Conservation (phyloP, 2,329 filamentous ascomycete species). For the Sarocladium brachiariae region DNA sequence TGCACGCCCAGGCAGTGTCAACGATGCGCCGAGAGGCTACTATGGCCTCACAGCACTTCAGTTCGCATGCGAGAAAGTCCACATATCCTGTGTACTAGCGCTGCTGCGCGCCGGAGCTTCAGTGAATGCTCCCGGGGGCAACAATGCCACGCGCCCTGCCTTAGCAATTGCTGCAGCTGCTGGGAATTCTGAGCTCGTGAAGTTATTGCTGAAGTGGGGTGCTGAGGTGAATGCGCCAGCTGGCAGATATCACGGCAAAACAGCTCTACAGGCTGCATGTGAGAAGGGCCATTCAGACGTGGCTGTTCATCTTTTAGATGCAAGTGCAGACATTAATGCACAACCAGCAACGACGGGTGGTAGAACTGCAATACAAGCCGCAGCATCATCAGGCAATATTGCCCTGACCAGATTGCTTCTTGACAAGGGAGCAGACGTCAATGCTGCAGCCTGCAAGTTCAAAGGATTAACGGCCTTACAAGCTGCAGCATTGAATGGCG, state of each 20-base stretch:
- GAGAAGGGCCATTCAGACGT: not conserved
- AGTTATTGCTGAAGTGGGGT: conserved; percentile 13
- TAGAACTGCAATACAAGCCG: conserved; percentile 7
- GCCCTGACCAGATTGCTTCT: conserved; percentile 27
- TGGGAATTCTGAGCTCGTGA: conserved; percentile 19
- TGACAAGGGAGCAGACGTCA: conserved; percentile 25
- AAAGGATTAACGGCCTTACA: conserved; percentile 26
- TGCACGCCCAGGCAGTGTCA: not conserved
- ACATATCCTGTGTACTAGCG: conserved; percentile 16
- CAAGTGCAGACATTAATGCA: conserved; percentile 5
- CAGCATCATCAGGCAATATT: conserved; percentile 7
- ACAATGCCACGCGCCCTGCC: conserved; percentile 19
- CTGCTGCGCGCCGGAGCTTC: conserved; percentile 25
- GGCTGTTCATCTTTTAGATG: not conserved
- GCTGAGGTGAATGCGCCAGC: conserved; percentile 15
- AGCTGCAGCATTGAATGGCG: conserved; percentile 24
- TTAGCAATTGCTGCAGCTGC: conserved; percentile 22
- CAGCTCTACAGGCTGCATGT: conserved; percentile 5
- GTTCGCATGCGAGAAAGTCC: not conserved
- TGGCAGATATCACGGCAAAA: not conserved
- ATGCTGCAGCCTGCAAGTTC: conserved; percentile 18
- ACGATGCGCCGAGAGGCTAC: not conserved
- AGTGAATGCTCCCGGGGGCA: conserved; percentile 17
- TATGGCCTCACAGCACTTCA: conserved; percentile 7
- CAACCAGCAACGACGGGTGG: not conserved